Percentiles rank a stretch among this genome's conserved stretches.
Conservation (phyloP, 768 basidiomycete genomes). For the Xerocomellus intermedius region DNA sequence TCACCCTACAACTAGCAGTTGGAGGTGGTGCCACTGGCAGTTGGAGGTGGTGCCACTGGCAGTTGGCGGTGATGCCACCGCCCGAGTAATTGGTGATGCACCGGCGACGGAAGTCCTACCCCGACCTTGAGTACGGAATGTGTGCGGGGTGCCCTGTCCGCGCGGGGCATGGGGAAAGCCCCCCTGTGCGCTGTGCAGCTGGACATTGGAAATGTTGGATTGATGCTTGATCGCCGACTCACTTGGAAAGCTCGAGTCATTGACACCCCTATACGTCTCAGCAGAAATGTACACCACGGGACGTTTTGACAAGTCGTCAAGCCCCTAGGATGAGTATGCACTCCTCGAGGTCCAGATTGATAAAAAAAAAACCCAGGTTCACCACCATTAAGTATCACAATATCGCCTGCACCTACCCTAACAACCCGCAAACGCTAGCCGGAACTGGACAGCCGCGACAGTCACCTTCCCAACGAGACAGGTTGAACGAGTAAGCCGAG, state of each 20-base stretch:
- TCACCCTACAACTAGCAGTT: not conserved
- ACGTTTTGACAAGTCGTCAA: no score
- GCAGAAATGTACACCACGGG: no score
- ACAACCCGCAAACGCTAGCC: no score
- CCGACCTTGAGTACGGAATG: not conserved
- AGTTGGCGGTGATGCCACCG: not conserved
- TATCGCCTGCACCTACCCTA: not conserved
- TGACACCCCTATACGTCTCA: no score
- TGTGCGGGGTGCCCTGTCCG: not conserved
- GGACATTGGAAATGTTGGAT: not conserved
- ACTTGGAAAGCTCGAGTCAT: not conserved
- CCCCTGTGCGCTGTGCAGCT: no score
- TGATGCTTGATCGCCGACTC: not conserved
- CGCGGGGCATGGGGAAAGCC: not conserved
- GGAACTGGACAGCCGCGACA: no score
- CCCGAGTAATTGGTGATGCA: not conserved
- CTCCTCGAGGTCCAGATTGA: not conserved
- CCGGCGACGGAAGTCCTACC: not conserved
- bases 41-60: not conserved
- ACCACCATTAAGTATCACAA: not conserved
- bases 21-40: no score
- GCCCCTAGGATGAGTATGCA: no score
- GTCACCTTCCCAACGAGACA: no score
- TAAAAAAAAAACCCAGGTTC: not conserved
- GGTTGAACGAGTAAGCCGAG: not conserved